These are phyloP conservation scores for Clonostachys rosea DNA, from an alignment of 2,329 filamentous ascomycete genomes.

Conservation along the genomic window DNA sequence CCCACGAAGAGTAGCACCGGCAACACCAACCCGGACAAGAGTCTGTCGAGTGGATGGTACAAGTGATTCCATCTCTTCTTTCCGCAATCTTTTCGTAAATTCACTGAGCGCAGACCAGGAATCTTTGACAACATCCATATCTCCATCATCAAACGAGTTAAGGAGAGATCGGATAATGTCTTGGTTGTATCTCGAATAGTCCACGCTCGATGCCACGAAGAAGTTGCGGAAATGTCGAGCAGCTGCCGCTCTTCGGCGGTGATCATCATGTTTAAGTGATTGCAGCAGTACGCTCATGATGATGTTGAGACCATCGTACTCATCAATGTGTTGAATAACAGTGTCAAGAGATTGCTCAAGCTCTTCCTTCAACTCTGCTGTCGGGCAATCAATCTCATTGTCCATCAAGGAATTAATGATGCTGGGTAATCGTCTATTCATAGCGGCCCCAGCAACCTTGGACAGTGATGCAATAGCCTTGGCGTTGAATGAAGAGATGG, in stretches of 20 bases:
- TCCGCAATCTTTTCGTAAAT: conserved; percentile 84
- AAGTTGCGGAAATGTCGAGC: conserved; percentile 80
- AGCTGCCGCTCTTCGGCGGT: conserved; percentile 73
- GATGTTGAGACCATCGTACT: conserved; percentile 91
- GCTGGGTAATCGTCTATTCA: conserved; percentile 83
- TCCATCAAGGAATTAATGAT: conserved; percentile 95
- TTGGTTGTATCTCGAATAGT: conserved; percentile 94
- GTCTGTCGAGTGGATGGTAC: conserved; percentile 83
- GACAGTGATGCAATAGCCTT: conserved; percentile 89
- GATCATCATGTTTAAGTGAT: conserved; percentile 89
- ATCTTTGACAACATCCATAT: conserved; percentile 79
- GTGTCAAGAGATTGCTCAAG: conserved; percentile 81
- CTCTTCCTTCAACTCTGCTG: conserved; percentile 69
- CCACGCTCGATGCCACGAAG: conserved; percentile 74
- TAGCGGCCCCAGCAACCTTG: conserved; percentile 82
- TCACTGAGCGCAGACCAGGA: conserved; percentile 84
- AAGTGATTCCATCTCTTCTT: conserved; percentile 96
- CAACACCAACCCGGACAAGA: conserved; percentile 81
- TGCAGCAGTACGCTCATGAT: conserved; percentile 90
- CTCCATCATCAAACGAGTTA: conserved; percentile 86
- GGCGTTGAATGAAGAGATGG: conserved; percentile 92
- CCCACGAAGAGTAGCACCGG: conserved; percentile 78
- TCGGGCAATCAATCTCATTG: conserved; percentile 74
- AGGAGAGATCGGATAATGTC: conserved; percentile 89
- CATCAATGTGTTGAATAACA: conserved; percentile 88